phyloP scores from a whole-genome alignment of 2,329 filamentous ascomycete species.

The Fusarium newnesense region DNA sequence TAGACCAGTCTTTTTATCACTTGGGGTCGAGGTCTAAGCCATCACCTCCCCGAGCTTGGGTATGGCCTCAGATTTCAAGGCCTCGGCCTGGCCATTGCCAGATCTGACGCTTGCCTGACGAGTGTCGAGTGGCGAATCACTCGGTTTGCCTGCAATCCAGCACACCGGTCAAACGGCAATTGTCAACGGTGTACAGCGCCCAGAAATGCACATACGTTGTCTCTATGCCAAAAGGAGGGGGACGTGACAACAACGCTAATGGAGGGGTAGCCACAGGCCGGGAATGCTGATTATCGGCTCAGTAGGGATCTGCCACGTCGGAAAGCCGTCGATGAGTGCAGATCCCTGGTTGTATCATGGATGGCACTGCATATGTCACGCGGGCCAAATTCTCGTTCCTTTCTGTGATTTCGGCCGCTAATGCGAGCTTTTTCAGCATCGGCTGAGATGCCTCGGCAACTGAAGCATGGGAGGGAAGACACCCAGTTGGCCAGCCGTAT shows the following conservation, averaged over 20 bases:
- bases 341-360: neutral
- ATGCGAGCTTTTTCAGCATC: neutral
- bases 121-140: neutral
- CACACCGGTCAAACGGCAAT: neutral
- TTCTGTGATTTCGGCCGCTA: neutral
- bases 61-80: neutral
- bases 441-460: neutral
- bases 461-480: neutral
- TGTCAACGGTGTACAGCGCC: neutral
- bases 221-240: neutral
- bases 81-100: neutral
- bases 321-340: neutral
- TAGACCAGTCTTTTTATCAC: neutral
- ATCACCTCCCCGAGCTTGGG: neutral
- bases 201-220: neutral
- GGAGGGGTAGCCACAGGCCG: neutral
- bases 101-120: neutral
- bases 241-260: neutral
- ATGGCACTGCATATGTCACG: neutral
- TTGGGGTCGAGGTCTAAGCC: neutral
- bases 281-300: neutral
- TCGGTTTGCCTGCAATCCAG: neutral
- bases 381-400: neutral
- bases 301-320: constrained; percentile 2
- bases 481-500: neutral